A percentile compares a stretch with the other conserved stretches of the same genome.
Evolutionary conservation across 2,329 filamentous ascomycete genomes (phyloP).

Genomic region (Zasmidium angulare): DNA sequence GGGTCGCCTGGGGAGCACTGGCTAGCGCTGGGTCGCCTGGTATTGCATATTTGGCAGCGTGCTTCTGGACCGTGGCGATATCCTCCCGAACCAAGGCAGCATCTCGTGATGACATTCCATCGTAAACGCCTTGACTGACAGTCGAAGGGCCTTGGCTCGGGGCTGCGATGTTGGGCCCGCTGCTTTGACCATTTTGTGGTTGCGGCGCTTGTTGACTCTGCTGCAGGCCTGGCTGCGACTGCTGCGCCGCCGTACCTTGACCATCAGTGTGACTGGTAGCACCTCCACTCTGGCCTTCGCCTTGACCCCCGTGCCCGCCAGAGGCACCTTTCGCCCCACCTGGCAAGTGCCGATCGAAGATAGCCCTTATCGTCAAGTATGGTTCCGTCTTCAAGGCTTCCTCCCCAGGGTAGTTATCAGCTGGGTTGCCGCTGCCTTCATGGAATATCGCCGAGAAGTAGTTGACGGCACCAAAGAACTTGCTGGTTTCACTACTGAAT

Average conservation of each 20-base stretch:
- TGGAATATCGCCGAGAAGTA: conserved; percentile 5
- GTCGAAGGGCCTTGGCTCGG: background rate
- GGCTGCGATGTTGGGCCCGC: background rate
- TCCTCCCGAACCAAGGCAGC: too few relatives aligned
- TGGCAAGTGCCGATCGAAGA: conserved; percentile 3
- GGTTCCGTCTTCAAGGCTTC: conserved; percentile 4
- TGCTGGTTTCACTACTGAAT: background rate
- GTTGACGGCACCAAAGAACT: background rate
- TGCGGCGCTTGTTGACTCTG: background rate
- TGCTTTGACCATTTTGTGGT: background rate
- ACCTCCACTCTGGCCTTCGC: background rate
- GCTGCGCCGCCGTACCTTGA: background rate
- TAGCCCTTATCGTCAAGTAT: conserved; percentile 1
- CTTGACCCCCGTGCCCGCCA: background rate
- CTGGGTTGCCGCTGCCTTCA: background rate
- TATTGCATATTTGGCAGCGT: too few relatives aligned
- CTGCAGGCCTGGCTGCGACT: background rate
- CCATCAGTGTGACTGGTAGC: background rate
- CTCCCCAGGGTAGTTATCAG: background rate
- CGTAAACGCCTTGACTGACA: background rate
- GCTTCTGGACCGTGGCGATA: too few relatives aligned
- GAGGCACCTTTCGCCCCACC: background rate
- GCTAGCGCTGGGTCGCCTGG: too few relatives aligned
- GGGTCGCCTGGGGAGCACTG: too few relatives aligned
- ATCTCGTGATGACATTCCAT: background rate